Conservation (phyloP, 2,329 filamentous ascomycete species). For the Periglandula ipomoeae region DNA sequence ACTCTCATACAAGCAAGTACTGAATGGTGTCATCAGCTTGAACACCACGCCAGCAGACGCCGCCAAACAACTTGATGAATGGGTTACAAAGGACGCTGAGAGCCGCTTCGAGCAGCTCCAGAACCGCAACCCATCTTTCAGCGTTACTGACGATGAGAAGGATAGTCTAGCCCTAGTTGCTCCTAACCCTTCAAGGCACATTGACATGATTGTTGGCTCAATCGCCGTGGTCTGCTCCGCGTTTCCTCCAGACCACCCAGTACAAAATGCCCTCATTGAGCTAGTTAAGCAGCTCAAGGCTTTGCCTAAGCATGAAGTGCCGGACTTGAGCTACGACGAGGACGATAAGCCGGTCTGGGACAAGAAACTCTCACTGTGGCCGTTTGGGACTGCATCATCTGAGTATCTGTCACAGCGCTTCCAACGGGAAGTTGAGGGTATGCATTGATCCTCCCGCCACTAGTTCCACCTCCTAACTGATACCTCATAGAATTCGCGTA, state of each 20-base stretch:
- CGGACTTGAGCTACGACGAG: conserved; percentile 4
- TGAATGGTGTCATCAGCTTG: conserved; percentile 3
- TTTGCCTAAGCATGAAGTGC: conserved; percentile 6
- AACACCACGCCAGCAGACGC: conserved; percentile 2
- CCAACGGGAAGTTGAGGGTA: conserved; percentile 6
- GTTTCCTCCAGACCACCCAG: conserved; percentile 5
- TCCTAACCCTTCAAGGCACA: conserved; percentile 7
- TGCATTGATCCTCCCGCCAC: not conserved
- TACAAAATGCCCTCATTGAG: conserved; percentile 5
- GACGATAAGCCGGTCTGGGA: not conserved
- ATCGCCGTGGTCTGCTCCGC: conserved; percentile 8
- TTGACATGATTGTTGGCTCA: conserved; percentile 6
- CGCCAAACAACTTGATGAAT: conserved; percentile 7
- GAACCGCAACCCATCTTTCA: not conserved
- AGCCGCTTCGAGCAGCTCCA: not conserved
- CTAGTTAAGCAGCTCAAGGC: conserved; percentile 2
- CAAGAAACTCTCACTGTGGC: conserved; percentile 2
- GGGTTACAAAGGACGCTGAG: conserved; percentile 8
- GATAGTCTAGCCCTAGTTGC: conserved; percentile 3
- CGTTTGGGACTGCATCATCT: conserved; percentile 1
- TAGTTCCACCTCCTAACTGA: too few species aligned
- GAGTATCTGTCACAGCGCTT: conserved; percentile 1
- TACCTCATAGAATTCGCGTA: conserved; percentile 7
- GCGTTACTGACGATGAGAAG: not conserved
- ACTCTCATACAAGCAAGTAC: conserved; percentile 7